Base-by-base conservation (phyloP, 176 grass and related monocot genomes). In the Phoenix dactylifera region DNA sequence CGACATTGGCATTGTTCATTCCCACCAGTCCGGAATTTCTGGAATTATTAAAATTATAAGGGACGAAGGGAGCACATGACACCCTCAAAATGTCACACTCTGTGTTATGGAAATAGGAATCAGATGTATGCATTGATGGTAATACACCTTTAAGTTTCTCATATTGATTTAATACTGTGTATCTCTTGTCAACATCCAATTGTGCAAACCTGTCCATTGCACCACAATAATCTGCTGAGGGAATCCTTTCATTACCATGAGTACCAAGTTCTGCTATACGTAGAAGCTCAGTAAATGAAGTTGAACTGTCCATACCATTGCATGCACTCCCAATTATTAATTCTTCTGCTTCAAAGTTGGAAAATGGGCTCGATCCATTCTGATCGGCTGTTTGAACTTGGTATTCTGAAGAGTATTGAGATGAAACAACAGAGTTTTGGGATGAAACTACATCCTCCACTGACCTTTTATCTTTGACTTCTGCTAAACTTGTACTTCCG, bases 401-500 rank as follows among this genome's bases (percentile, higher is more conserved):
- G 24, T 77, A 70, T 58, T 78, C 71, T 56, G 89, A 55, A 9
- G 74, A 88, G 52, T 68, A 80, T 54, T 83, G 73, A 59, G 78
- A 77, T 60, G 89, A 80, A 82, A 89, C 70, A 49, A 57, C 51
- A 17, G 82, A 86, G 61, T 89, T 85, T 63, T 82, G 78, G 16
- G 76, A 86, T 75, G 82, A 89, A 86, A 77, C 57, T 51, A 72
- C 76, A 74, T 78, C 75, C 49, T 79, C 84, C 15, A 71, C 28
- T 51, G 81, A 58, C 24, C 60, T 79, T 54, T 4, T 63, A 58
- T 83, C 76, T 57, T 82, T 80, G 66, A 56, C 61, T 77, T 86
- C 74, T 65, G 68, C 22, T 12, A 28, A 18, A 9, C n/a, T 60
- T 57, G 55, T 50, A 67, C 51, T 71, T 16, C 72, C 65, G 3